A percentile compares a stretch with the other conserved stretches of the same genome.
Conservation (phyloP, 176 grass and related monocot species). For the Musa schizocarpa region DNA sequence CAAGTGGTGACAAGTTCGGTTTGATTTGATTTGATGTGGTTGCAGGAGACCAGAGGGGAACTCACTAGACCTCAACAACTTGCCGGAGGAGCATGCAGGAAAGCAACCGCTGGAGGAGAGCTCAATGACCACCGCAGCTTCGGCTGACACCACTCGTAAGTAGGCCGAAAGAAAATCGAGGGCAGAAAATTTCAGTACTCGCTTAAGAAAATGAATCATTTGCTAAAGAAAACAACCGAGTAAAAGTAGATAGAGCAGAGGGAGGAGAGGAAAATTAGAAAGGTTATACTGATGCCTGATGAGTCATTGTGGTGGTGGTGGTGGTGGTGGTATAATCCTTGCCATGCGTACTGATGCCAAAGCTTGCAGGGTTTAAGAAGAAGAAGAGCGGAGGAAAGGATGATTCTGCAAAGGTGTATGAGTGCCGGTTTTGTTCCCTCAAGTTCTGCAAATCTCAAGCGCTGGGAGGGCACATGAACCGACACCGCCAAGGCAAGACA, state of each 20-base stretch:
- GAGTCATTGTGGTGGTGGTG: background rate
- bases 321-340: too few species aligned
- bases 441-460: slow-evolving; percentile 98
- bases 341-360: background rate
- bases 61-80: slow-evolving; percentile 83
- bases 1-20: background rate
- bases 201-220: background rate
- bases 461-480: slow-evolving; percentile 94
- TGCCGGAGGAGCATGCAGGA: slow-evolving; percentile 69
- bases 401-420: slow-evolving; percentile 64
- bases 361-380: slow-evolving; percentile 61
- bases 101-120: slow-evolving; percentile 82
- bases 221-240: background rate
- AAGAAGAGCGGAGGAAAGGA: slow-evolving; percentile 65
- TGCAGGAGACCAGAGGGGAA: slow-evolving; percentile 79
- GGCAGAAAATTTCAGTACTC: background rate
- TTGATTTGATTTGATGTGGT: background rate
- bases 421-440: slow-evolving; percentile 94
- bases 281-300: background rate
- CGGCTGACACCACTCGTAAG: slow-evolving; percentile 38
- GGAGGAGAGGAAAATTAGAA: background rate
- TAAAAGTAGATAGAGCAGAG: background rate
- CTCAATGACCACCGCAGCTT: slow-evolving; percentile 70
- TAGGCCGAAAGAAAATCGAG: background rate
- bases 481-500: slow-evolving; percentile 76